phyloP scores from a whole-genome alignment of 495 filamentous ascomycete genomes.

The Stereocaulon alpinum region DNA sequence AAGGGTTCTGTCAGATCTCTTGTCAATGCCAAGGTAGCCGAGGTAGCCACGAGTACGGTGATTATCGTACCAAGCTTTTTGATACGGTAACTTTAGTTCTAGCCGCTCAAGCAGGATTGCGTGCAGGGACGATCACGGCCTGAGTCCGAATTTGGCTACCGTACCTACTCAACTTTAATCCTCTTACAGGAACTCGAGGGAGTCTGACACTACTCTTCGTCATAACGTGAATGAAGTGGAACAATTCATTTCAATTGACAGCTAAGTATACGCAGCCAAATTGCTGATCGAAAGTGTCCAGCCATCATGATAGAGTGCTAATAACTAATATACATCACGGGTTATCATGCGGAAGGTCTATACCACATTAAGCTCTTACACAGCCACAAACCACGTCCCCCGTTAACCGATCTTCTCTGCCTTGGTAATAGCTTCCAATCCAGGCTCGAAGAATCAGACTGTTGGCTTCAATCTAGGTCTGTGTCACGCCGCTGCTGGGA shows the following conservation, averaged over 20 bases:
- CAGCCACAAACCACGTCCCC: too few species aligned
- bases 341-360: neutral
- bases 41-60: neutral
- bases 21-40: constrained; percentile 3
- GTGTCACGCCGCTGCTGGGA: too few species aligned
- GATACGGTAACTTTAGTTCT: too few species aligned
- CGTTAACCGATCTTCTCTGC: too few species aligned
- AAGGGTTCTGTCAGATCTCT: neutral
- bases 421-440: too few species aligned
- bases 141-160: neutral
- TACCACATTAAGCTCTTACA: neutral
- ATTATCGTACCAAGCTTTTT: neutral
- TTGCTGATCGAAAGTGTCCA: neutral
- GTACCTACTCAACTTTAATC: neutral
- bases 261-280: neutral
- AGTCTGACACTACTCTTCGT: neutral
- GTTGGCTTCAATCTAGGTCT: too few species aligned
- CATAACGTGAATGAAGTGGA: too few species aligned
- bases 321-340: neutral
- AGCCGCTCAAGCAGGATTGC: neutral
- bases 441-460: too few species aligned
- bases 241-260: neutral
- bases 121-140: neutral
- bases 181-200: neutral
- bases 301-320: neutral